A percentile compares a stretch with the other conserved stretches of the same genome.
phyloP scores from a whole-genome alignment of 1,139 yeast species.

The Hanseniaspora gamundiae region DNA sequence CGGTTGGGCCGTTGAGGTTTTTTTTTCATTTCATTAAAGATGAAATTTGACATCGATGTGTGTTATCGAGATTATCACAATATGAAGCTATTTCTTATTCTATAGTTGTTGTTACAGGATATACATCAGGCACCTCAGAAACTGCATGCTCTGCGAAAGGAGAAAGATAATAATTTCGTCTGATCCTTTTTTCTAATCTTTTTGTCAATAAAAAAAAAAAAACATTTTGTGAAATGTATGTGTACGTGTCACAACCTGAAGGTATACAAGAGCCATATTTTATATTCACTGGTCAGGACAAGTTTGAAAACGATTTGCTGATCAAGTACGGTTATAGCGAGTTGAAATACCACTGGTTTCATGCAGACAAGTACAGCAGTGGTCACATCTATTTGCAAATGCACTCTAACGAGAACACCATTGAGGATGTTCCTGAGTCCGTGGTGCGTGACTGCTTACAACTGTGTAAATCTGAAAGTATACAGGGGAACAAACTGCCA shows the following conservation, averaged over 20 bases:
- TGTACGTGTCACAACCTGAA: slow-evolving; percentile 15
- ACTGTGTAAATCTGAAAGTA: slow-evolving; percentile 69
- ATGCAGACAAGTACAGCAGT: slow-evolving; percentile 67
- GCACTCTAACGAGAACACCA: slow-evolving; percentile 29
- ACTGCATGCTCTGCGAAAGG: too few relatives aligned
- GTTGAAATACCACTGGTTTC: slow-evolving; percentile 60
- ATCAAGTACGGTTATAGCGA: slow-evolving; percentile 58
- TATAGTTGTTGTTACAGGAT: too few relatives aligned
- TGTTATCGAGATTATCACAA: too few relatives aligned
- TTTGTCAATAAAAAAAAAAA: too few relatives aligned
- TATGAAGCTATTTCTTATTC: too few relatives aligned
- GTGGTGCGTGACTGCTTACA: slow-evolving; percentile 57
- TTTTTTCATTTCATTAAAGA: too few relatives aligned
- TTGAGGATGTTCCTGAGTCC: slow-evolving; percentile 40
- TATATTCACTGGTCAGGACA: slow-evolving; percentile 56
- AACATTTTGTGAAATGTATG: slow-evolving; percentile 11
- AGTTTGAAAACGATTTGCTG: slow-evolving; percentile 62
- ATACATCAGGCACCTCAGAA: too few relatives aligned
- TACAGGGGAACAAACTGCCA: slow-evolving; percentile 62
- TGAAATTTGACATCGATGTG: too few relatives aligned
- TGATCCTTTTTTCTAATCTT: too few relatives aligned
- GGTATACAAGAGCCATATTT: slow-evolving; percentile 12
- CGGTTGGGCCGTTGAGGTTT: too few relatives aligned
- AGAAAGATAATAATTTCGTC: too few relatives aligned
- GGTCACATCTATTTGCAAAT: slow-evolving; percentile 72